Evolutionary conservation across 371 early-diverging fungal genomes (phyloP), one percentile per base, ranked within the genome.

Genomic region (Synchytrium microbalum): DNA sequence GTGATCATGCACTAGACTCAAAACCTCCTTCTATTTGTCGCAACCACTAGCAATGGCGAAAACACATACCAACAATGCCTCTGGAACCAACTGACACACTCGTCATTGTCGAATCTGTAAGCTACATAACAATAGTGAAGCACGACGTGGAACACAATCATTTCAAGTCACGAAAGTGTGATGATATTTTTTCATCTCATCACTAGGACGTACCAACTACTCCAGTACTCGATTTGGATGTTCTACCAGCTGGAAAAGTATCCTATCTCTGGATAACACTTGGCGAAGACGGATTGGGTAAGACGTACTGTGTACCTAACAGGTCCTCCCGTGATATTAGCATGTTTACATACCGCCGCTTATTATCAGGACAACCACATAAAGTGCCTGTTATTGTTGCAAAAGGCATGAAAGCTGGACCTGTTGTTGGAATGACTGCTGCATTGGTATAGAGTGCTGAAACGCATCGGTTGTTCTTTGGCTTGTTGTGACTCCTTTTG

Each of bases 361-460:
- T 79, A 84, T 65, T 84, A 81, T 2, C 68, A 84, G 68, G 76
- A 81, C 31, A 71, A 72, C 26, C 81, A 81, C 3, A 82, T 84
- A 76, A 75, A 23, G 84, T 85, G 3, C 86, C 86, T 1, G 85
- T 85, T 27, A 82, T 86, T 54, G 73, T 86, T 0, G 86, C 86
- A 27, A 83, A 81, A 67, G 82, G 65, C 5, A 54, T 59, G 3
- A 65, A 65, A 58, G 65, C 65, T 13, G 65, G 65, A 3, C 65
- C 65, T 13, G 54, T 65, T 24, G 61, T 65, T 24, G 65, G 65
- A 31, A 65, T 65, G 29, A 65, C 65, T 26, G 65, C 65, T 2
- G 65, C 65, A 19, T 32, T 65, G 61, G 57, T 56, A 56, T 10
- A n/a, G n/a, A 16, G n/a, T n/a, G n/a, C n/a, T n/a, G n/a, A n/a